phyloP scores from a whole-genome alignment of 176 grass and related monocot species.

The Aegilops bicornis region DNA sequence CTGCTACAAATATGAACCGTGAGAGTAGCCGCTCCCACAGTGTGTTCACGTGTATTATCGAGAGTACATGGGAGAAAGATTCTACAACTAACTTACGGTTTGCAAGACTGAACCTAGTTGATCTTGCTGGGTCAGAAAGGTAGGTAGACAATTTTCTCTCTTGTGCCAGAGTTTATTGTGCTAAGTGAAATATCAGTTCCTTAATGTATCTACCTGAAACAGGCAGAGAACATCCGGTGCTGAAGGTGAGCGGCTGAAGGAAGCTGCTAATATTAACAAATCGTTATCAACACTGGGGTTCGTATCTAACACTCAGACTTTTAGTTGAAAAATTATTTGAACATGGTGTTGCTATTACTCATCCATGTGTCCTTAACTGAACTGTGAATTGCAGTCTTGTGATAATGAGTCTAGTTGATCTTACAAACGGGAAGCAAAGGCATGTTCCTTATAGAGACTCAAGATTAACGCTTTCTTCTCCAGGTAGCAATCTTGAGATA shows the following conservation, averaged over 20 bases:
- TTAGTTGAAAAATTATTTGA: slow-evolving; percentile 4
- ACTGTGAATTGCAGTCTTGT: slow-evolving; percentile 74
- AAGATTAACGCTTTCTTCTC: slow-evolving; percentile 96
- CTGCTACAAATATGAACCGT: slow-evolving; percentile 91
- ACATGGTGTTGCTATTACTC: not conserved
- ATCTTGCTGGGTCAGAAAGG: slow-evolving; percentile 98
- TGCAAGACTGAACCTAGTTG: slow-evolving; percentile 95
- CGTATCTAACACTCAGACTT: not conserved
- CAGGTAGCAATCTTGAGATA: slow-evolving; percentile 55
- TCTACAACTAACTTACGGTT: slow-evolving; percentile 69
- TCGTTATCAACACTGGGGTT: slow-evolving; percentile 98
- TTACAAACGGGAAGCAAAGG: slow-evolving; percentile 80
- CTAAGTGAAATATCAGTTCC: slow-evolving; percentile 8
- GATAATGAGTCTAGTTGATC: slow-evolving; percentile 95
- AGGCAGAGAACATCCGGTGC: slow-evolving; percentile 96
- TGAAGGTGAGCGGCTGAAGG: slow-evolving; percentile 92
- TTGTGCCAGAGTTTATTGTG: not conserved
- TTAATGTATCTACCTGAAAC: slow-evolving; percentile 49
- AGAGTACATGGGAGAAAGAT: slow-evolving; percentile 94
- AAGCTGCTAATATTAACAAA: slow-evolving; percentile 97
- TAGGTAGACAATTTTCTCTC: slow-evolving; percentile 13
- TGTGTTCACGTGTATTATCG: slow-evolving; percentile 96
- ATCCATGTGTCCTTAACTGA: slow-evolving; percentile 15
- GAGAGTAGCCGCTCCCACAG: slow-evolving; percentile 95
- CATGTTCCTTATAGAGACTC: slow-evolving; percentile 98